These are phyloP conservation scores for Vitis hybrid DNA, from an alignment of 177 flowering plant species.

Conservation along the genomic window DNA sequence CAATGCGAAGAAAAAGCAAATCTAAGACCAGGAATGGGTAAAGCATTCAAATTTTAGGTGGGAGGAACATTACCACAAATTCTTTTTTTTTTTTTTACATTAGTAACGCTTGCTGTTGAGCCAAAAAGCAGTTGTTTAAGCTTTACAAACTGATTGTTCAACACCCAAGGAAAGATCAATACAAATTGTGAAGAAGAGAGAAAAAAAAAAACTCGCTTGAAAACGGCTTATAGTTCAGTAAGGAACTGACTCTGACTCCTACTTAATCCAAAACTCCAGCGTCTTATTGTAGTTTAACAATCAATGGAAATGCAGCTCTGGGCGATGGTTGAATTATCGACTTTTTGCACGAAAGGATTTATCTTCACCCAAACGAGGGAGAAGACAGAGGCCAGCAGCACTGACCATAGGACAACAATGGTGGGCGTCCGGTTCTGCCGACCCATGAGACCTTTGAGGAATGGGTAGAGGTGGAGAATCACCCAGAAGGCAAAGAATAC, in stretches of 20 bases:
- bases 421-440: constrained; percentile 88
- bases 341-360: constrained; percentile 64
- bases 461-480: constrained; percentile 56
- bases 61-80: no score
- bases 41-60: no score
- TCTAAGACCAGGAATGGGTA: no score
- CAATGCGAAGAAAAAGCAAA: no score
- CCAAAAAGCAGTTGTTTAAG: not conserved
- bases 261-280: not conserved
- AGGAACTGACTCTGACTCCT: no score
- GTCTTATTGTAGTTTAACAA: constrained; percentile 35
- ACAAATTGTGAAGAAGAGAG: not conserved
- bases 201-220: not conserved
- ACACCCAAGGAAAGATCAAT: not conserved
- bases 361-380: constrained; percentile 91
- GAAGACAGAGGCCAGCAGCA: constrained; percentile 86
- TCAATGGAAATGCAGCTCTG: constrained; percentile 78
- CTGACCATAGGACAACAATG: constrained; percentile 85
- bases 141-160: not conserved
- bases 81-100: no score
- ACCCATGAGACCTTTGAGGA: constrained; percentile 97
- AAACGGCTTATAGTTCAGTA: not conserved
- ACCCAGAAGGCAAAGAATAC: constrained; percentile 96
- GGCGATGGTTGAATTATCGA: constrained; percentile 27
- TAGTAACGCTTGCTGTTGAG: no score